These are phyloP conservation scores for Penicillium sp. DNA, from an alignment of 2,329 filamentous ascomycete genomes.

Conservation along the genomic window DNA sequence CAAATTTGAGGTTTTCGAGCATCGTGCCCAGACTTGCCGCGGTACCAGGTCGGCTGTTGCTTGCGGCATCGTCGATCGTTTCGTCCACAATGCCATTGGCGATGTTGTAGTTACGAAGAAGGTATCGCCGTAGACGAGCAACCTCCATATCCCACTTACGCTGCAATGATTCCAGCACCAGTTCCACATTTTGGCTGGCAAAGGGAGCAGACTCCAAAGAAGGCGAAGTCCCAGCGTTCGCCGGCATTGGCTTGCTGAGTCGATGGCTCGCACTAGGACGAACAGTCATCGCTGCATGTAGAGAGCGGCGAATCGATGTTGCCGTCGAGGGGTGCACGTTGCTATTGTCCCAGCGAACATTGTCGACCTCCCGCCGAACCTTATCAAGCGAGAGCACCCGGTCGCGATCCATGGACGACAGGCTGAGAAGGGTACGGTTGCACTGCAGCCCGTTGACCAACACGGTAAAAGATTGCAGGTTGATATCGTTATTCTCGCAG, in stretches of 20 bases:
- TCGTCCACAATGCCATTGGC: constrained; percentile 38
- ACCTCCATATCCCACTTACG: constrained; percentile 51
- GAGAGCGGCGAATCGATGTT: constrained; percentile 46
- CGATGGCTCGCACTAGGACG: constrained; percentile 35
- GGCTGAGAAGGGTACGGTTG: constrained; percentile 63
- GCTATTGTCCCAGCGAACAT: constrained; percentile 47
- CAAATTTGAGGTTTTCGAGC: constrained; percentile 42
- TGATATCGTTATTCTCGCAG: constrained; percentile 72
- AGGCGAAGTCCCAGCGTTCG: constrained; percentile 22
- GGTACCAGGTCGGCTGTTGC: constrained; percentile 42
- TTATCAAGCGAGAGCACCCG: constrained; percentile 62
- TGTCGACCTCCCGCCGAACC: constrained; percentile 59
- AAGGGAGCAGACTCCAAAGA: constrained; percentile 27
- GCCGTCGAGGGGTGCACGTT: constrained; percentile 35
- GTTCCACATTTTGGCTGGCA: constrained; percentile 43
- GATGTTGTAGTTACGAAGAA: constrained; percentile 50
- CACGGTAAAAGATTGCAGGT: constrained; percentile 69
- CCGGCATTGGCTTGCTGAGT: constrained; percentile 34
- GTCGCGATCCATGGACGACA: constrained; percentile 66
- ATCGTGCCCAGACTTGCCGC: constrained; percentile 42
- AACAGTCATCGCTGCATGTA: constrained; percentile 44
- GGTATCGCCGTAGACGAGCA: constrained; percentile 45
- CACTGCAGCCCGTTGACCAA: constrained; percentile 68
- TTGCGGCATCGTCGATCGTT: constrained; percentile 34
- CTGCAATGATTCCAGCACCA: constrained; percentile 44